Base-by-base conservation (phyloP, 108 stramenopile genomes). In the Fragilaria radians region DNA sequence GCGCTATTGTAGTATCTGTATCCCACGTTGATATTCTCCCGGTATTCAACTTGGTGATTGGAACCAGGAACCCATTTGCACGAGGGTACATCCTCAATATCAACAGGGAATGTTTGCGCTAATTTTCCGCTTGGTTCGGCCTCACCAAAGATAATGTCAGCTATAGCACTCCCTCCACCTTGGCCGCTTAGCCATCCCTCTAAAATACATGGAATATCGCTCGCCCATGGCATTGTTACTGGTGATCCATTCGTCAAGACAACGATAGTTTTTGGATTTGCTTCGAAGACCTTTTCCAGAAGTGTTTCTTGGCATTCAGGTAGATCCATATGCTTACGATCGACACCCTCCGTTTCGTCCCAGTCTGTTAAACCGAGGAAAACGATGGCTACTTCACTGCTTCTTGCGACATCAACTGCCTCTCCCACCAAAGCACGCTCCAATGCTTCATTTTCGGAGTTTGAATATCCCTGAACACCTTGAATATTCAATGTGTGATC, bases 11-110 rank as follows among this genome's bases (percentile, higher is more conserved):
- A 85, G 56, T 78, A 82, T 57, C 89, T 71, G 54, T 90, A 90
- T 0, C 89, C 89, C 5, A 86, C 78, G 61, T 81, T 54, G 30
- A 90, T 57, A 2, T 73, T 77, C 52, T 90, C 89, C 18, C 74
- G 61, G 54, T 90, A 85, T 42, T 70, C 58, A 0, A 77, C 84
- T 23, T 32, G 34, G 25, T 67, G 52, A 23, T 53, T 33, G 4
- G 51, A 56, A 31, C 76, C 80, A 2, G 80, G 76, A 51, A 77
- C 76, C 28, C 61, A 68, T 3, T 1, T 9, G 31, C 61, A 29
- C 11, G 71, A 52, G 17, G 68, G 71, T 3, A 64, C 32, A 66
- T 72, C 61, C 14, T 61, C 48, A 21, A 21, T 28, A 29, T 24
- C 32, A 11, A 67, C 54, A 3, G 85, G 85, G 27, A 90, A 68